These are phyloP conservation scores for Mortierella sp. DNA, from an alignment of 371 early-diverging fungal species.

Conservation along the genomic window DNA sequence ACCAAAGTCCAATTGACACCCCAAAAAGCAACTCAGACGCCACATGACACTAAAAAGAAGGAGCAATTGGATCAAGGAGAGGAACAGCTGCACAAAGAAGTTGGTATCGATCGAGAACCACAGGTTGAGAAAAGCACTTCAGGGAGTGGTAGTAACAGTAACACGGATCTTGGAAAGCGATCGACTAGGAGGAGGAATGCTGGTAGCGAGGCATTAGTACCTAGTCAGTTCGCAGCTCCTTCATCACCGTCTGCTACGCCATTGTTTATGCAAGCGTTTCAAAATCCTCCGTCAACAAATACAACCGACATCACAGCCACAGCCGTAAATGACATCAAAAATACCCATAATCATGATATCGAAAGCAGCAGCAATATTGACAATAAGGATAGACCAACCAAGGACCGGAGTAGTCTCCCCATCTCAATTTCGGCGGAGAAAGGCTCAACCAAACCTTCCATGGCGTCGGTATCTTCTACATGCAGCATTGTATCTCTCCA, in stretches of 20 bases:
- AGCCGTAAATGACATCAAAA: background rate
- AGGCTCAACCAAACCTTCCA: background rate
- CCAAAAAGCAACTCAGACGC: background rate
- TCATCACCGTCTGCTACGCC: conserved; percentile 17
- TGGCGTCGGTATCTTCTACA: background rate
- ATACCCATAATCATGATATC: background rate
- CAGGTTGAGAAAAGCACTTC: background rate
- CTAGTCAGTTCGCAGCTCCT: conserved; percentile 40
- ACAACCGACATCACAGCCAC: background rate
- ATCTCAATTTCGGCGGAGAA: background rate
- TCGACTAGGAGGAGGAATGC: conserved; percentile 43
- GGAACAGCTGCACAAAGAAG: background rate
- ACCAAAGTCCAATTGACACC: conserved; percentile 33
- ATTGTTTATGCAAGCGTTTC: conserved; percentile 36
- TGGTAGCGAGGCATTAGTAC: conserved; percentile 12
- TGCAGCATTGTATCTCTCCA: background rate
- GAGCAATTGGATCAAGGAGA: conserved; percentile 9
- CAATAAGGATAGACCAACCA: background rate
- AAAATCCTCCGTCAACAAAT: conserved; percentile 11
- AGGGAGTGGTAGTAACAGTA: background rate
- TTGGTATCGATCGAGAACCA: conserved; percentile 2
- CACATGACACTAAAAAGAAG: background rate
- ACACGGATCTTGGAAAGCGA: conserved; percentile 14
- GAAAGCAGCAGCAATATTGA: background rate
- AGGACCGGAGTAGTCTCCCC: background rate